Base-by-base conservation (phyloP, 129 eudicot species). In the Calendula officinalis region DNA sequence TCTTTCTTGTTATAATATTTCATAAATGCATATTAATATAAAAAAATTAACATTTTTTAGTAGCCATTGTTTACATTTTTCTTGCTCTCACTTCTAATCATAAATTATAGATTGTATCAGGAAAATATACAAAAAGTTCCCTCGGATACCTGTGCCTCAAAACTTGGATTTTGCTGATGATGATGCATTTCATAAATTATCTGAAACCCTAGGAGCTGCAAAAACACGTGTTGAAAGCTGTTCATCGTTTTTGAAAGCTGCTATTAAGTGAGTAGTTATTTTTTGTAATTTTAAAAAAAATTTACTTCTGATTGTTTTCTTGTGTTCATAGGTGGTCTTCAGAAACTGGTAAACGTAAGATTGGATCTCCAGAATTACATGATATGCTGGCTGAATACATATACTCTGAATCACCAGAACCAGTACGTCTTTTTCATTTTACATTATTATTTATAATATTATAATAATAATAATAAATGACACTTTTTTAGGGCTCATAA, bases 201-300 rank as follows among this genome's bases (percentile, higher is more conserved):
- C 94, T 62, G 98, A 92, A 79, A 86, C 86, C 30, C 75, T 92
- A 69, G 98, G 83, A 52, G 91, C 98, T 55, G 98, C 98, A 74
- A 92, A 92, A 81, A 75, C 58, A 75, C 96, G 96, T 12, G 87
- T 89, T 6, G 91, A 92, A 51, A 68, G 91, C 43, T 92, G 98
- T 81, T 77, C 98, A 33, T 77, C 95, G 2, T 88, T 88, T 64
- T 74, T 92, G 56, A 88, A 74, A 78, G 90, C 95, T 64, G 91
- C 96, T 62, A 69, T 92, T 45, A 92, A 80, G 98, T 88, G 53
- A 78, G 90, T 65, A 67, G 33, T 61, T 62, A 7, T 72, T 63
- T 9, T 61, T 27, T 62, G 30, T 16, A 9, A 15, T 8, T 13
- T 46, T 64, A 3, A 15, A 34, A 64, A 8, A 2, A 5, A 8